phyloP scores from a whole-genome alignment of 2,329 filamentous ascomycete genomes.

The Sordariomycetes sp. region DNA sequence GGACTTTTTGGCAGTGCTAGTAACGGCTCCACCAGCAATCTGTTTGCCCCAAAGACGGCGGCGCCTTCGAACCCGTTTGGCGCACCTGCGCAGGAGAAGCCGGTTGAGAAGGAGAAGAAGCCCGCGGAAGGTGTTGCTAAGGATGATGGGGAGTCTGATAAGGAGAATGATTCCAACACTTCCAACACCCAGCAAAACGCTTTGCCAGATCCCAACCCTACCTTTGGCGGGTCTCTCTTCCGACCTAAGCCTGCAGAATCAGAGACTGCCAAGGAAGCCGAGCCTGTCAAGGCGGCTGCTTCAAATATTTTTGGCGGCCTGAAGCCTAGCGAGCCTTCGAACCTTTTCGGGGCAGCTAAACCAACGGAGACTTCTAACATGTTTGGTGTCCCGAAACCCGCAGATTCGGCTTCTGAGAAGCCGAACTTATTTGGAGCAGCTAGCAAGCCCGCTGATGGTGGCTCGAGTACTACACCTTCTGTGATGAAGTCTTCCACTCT shows the following conservation, averaged over 20 bases:
- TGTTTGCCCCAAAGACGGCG: constrained; percentile 27
- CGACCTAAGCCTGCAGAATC: constrained; percentile 17
- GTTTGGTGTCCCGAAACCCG: no score
- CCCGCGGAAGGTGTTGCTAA: constrained; percentile 17
- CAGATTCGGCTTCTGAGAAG: no score
- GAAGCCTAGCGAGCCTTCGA: constrained; percentile 11
- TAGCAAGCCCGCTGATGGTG: constrained; percentile 19
- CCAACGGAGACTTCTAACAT: constrained; percentile 20
- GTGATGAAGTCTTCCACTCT: constrained; percentile 19
- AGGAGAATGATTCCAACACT: constrained; percentile 31
- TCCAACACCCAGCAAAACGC: constrained; percentile 14
- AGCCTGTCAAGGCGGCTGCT: constrained; percentile 15
- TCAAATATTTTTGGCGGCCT: constrained; percentile 13
- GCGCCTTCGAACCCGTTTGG: constrained; percentile 24
- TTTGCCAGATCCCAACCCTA: constrained; percentile 5
- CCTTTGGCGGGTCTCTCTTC: constrained; percentile 20
- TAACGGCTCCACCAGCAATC: constrained; percentile 15
- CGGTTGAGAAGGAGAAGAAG: constrained; percentile 15
- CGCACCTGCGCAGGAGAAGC: constrained; percentile 19
- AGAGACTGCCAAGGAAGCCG: constrained; percentile 16
- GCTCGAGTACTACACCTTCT: constrained; percentile 10
- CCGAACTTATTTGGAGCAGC: constrained; percentile 27
- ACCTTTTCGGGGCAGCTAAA: no score
- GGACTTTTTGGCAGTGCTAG: no score
- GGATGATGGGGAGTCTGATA: constrained; percentile 31